A percentile compares a stretch with the other conserved stretches of the same genome.
Conservation (phyloP, 2,329 filamentous ascomycete genomes). For the Pseudovirgaria hyperparasitica region DNA sequence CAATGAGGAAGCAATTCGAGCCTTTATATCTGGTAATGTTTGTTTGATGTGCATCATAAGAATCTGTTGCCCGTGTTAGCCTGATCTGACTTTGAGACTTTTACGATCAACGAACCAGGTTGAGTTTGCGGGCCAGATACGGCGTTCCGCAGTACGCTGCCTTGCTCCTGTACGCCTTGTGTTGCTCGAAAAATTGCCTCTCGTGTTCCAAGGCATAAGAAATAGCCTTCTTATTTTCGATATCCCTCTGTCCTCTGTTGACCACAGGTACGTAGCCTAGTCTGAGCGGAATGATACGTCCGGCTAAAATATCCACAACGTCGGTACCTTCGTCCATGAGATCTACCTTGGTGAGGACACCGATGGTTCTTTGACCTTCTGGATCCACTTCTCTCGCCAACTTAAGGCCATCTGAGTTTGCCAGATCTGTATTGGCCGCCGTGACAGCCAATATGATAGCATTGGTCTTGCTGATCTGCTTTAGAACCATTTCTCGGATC, state of each 20-base stretch:
- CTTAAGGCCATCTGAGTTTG: constrained; percentile 96
- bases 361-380: constrained; percentile 93
- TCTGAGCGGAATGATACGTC: constrained; percentile 88
- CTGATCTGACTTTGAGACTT: not conserved
- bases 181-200: constrained; percentile 95
- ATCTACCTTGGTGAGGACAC: constrained; percentile 97
- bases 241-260: constrained; percentile 94
- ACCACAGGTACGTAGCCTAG: constrained; percentile 95
- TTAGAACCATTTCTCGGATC: constrained; percentile 95
- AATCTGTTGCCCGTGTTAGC: constrained; percentile 42
- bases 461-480: constrained; percentile 97
- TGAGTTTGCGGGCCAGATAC: constrained; percentile 91
- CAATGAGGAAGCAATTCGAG: constrained; percentile 82
- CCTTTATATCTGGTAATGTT: constrained; percentile 96
- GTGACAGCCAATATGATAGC: constrained; percentile 96
- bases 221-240: constrained; percentile 96
- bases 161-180: constrained; percentile 98
- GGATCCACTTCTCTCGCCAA: constrained; percentile 93
- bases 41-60: constrained; percentile 99
- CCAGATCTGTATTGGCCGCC: constrained; percentile 92
- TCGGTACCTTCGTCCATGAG: constrained; percentile 98
- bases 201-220: constrained; percentile 82
- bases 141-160: constrained; percentile 96
- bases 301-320: constrained; percentile 95
- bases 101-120: constrained; percentile 44